These are phyloP conservation scores for Lentinula sp. DNA, from an alignment of 768 basidiomycete species.

Conservation along the genomic window DNA sequence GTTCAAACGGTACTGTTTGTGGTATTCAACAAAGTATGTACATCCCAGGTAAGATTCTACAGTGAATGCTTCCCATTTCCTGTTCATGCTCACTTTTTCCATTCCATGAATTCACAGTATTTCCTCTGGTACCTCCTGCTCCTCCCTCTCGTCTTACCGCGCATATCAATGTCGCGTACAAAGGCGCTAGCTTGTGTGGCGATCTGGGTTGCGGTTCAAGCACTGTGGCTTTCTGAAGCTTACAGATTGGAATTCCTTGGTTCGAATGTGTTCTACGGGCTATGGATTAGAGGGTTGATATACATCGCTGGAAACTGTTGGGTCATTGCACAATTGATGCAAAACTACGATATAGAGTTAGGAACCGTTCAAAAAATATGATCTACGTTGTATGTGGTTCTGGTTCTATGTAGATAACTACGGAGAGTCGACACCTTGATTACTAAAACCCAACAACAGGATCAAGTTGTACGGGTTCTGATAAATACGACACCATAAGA, in stretches of 20 bases:
- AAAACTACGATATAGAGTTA: slow-evolving; percentile 24
- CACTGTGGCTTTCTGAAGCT: slow-evolving; percentile 85
- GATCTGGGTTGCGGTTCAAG: slow-evolving; percentile 78
- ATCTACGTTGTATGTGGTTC: not conserved
- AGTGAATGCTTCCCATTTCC: slow-evolving; percentile 10
- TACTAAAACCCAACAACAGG: no score
- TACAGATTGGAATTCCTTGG: slow-evolving; percentile 89
- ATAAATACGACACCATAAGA: no score
- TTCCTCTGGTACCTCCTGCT: slow-evolving; percentile 96
- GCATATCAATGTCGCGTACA: slow-evolving; percentile 43
- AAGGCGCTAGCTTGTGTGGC: slow-evolving; percentile 34
- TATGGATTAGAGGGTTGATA: slow-evolving; percentile 76
- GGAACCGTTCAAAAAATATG: not conserved
- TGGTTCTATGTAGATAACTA: no score
- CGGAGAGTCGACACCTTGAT: no score
- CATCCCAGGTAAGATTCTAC: slow-evolving; percentile 64
- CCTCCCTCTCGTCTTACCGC: slow-evolving; percentile 75
- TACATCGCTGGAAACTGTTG: slow-evolving; percentile 77
- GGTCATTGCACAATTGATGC: slow-evolving; percentile 66
- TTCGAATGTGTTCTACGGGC: slow-evolving; percentile 56
- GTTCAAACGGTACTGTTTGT: slow-evolving; percentile 89
- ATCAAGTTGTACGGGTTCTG: not conserved
- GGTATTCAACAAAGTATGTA: slow-evolving; percentile 98
- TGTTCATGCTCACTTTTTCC: not conserved
- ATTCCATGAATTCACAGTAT: slow-evolving; percentile 50